Evolutionary conservation across 495 filamentous ascomycete species (phyloP).

Genomic region (Neurospora tetraspora): DNA sequence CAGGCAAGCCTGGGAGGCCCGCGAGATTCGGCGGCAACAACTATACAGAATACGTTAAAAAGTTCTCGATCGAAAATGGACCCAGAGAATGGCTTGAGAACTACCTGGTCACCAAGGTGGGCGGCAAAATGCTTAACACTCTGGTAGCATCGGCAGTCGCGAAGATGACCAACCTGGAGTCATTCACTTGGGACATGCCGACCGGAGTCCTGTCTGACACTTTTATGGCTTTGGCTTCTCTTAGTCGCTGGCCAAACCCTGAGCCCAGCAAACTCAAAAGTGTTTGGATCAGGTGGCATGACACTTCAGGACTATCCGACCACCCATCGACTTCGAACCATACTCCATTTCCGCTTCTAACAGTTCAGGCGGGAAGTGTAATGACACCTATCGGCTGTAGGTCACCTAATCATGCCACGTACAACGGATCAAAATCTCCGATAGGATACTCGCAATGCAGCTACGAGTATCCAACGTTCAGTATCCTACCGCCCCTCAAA

Average conservation of each 20-base stretch:
- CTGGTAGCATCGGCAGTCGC: slow-evolving; percentile 77
- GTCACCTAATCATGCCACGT: slow-evolving; percentile 19
- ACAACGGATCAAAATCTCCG: slow-evolving; percentile 16
- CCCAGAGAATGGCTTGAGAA: slow-evolving; percentile 75
- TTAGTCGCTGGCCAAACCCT: slow-evolving; percentile 49
- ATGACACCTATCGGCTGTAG: slow-evolving; percentile 34
- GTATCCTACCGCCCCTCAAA: slow-evolving; percentile 69
- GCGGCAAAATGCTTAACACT: slow-evolving; percentile 88
- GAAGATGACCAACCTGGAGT: slow-evolving; percentile 82
- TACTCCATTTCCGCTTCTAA: slow-evolving; percentile 14
- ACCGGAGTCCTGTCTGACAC: slow-evolving; percentile 82
- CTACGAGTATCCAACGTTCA: slow-evolving; percentile 81
- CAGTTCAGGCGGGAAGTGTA: slow-evolving; percentile 17
- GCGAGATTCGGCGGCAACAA: slow-evolving; percentile 46
- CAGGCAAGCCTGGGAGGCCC: not conserved
- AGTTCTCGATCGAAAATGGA: slow-evolving; percentile 87
- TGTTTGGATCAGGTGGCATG: slow-evolving; percentile 86
- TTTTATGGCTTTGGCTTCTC: slow-evolving; percentile 71
- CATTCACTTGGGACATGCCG: slow-evolving; percentile 95
- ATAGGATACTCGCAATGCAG: slow-evolving; percentile 30
- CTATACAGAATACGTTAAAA: slow-evolving; percentile 76
- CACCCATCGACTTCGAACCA: slow-evolving; percentile 16
- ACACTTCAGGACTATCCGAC: slow-evolving; percentile 47
- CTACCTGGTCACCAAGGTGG: slow-evolving; percentile 80
- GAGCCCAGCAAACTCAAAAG: slow-evolving; percentile 57